Evolutionary conservation across 257 asterid genomes (phyloP).

Genomic region (Scutellaria barbata): DNA sequence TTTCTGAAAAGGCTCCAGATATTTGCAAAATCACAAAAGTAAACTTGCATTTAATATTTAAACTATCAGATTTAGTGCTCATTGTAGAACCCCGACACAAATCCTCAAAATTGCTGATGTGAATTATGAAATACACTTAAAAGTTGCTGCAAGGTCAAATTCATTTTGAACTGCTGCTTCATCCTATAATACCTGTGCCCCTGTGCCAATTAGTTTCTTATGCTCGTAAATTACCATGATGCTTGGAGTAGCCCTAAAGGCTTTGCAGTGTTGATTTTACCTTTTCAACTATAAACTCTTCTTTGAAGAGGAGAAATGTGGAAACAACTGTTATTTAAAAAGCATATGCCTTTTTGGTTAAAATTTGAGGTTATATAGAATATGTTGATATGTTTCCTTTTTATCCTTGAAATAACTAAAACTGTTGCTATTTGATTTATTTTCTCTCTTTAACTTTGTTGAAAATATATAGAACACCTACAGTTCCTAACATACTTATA

Average conservation of each 20-base stretch:
- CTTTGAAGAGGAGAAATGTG: background rate
- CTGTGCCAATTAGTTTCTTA: background rate
- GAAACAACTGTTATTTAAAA: background rate
- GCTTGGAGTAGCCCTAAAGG: slow-evolving; percentile 5
- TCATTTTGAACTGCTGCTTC: slow-evolving; percentile 2
- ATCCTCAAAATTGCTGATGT: slow-evolving; percentile 11
- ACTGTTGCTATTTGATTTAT: background rate
- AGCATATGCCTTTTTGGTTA: background rate
- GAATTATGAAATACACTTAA: background rate
- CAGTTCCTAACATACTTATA: slow-evolving; percentile 20
- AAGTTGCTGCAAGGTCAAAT: background rate
- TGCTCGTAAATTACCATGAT: background rate
- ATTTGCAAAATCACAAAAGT: background rate
- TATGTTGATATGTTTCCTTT: too few relatives aligned
- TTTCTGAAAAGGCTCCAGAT: background rate
- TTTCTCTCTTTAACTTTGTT: slow-evolving; percentile 3
- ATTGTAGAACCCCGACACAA: background rate
- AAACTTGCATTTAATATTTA: background rate
- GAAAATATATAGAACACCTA: slow-evolving; percentile 21
- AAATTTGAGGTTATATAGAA: background rate
- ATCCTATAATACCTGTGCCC: background rate
- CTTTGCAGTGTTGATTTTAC: background rate
- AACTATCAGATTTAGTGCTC: background rate
- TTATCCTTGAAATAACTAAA: too few relatives aligned
- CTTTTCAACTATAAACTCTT: background rate